phyloP scores from a whole-genome alignment of 2,329 filamentous ascomycete genomes.

The Samsoniella hepiali region DNA sequence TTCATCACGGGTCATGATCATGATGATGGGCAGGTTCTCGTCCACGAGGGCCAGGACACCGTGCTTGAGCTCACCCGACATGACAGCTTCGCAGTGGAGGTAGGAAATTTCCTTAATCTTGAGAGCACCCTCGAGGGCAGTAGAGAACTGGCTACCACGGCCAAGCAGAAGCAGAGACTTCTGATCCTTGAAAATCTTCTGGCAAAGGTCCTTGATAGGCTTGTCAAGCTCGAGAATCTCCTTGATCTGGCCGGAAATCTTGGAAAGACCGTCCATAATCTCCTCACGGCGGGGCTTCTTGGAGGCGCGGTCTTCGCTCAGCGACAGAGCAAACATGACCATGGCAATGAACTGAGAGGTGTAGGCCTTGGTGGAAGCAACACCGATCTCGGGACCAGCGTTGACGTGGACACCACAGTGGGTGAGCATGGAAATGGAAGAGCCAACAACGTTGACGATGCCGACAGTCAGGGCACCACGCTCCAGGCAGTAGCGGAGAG shows the following conservation, averaged over 20 bases:
- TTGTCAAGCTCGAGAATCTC: conserved; percentile 87
- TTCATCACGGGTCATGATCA: conserved; percentile 95
- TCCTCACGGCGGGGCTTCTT: conserved; percentile 89
- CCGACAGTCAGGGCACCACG: conserved; percentile 95
- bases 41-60: conserved; percentile 96
- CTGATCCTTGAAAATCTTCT: conserved; percentile 92
- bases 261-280: conserved; percentile 89
- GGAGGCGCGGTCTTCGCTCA: conserved; percentile 93
- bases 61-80: conserved; percentile 99
- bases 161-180: conserved; percentile 93
- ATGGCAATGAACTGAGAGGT: conserved; percentile 99
- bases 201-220: conserved; percentile 90
- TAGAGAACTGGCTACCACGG: conserved; percentile 94
- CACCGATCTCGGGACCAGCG: conserved; percentile 96
- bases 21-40: conserved; percentile 98
- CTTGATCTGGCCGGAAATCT: conserved; percentile 88
- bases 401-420: conserved; percentile 99
- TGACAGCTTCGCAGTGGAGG: conserved; percentile 98
- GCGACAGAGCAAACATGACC: conserved; percentile 98
- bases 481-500: conserved; percentile 95
- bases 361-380: conserved; percentile 98
- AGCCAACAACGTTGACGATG: conserved; percentile 98
- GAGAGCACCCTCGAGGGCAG: conserved; percentile 91
- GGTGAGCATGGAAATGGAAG: conserved; percentile 96
- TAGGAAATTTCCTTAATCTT: conserved; percentile 99